Percentiles rank a stretch among this genome's conserved stretches.
phyloP scores from a whole-genome alignment of 495 filamentous ascomycete species.

The Xylaria intraflava region DNA sequence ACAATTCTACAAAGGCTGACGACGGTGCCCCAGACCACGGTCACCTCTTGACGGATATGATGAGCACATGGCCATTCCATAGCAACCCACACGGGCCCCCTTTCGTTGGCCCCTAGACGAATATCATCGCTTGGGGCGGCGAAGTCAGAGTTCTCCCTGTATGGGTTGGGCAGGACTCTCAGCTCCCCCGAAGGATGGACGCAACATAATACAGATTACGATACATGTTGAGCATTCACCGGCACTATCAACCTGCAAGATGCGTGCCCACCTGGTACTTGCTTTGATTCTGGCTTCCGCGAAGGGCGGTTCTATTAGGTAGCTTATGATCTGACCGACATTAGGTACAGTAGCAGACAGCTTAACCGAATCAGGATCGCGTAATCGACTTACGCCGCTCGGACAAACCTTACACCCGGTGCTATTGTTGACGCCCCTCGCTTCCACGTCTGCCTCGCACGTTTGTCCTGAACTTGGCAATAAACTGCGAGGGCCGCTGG shows the following conservation, averaged over 20 bases:
- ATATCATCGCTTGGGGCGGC: constrained; percentile 5
- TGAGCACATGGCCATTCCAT: neutral
- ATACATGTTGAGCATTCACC: neutral
- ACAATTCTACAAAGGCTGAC: too few relatives aligned
- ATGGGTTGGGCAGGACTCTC: neutral
- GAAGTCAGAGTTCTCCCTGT: neutral
- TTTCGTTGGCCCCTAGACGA: neutral
- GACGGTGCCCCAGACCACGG: neutral
- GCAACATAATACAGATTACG: neutral
- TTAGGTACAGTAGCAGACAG: too few relatives aligned
- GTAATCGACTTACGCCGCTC: constrained; percentile 5
- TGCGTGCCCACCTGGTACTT: neutral
- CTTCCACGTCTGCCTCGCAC: neutral
- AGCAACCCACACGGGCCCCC: neutral
- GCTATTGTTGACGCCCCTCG: neutral
- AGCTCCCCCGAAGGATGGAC: neutral
- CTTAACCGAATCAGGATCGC: constrained; percentile 1
- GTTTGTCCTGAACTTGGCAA: neutral
- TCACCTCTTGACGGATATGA: neutral
- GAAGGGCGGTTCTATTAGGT: too few relatives aligned
- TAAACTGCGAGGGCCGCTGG: constrained; percentile 4
- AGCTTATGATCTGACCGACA: too few relatives aligned
- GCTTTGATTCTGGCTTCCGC: neutral
- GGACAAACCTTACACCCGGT: constrained; percentile 2
- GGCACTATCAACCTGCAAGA: neutral